Percentiles rank a stretch among this genome's conserved stretches.
These are phyloP conservation scores for Russula sp. DNA, from an alignment of 768 basidiomycete species.

Conservation along the genomic window DNA sequence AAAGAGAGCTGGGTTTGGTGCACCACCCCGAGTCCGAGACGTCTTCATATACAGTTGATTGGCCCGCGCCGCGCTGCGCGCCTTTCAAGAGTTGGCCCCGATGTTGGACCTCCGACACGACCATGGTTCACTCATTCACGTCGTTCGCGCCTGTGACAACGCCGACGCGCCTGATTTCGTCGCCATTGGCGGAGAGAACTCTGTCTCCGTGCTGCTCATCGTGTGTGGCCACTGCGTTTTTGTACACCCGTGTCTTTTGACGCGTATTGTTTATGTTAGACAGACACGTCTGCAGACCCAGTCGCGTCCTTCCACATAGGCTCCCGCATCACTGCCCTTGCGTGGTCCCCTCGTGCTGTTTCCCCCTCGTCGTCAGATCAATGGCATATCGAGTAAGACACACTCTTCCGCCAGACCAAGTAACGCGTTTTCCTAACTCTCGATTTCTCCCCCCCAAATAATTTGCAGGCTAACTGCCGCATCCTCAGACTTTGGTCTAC, in stretches of 20 bases:
- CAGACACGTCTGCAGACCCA: constrained; percentile 36
- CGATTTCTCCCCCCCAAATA: not conserved
- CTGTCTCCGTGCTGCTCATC: constrained; percentile 61
- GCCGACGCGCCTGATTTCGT: constrained; percentile 63
- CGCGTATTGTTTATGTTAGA: constrained; percentile 38
- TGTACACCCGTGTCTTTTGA: constrained; percentile 13
- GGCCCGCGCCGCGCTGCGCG: not conserved
- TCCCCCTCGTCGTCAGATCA: constrained; percentile 60
- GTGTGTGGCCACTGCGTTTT: constrained; percentile 37
- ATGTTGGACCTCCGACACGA: constrained; percentile 55
- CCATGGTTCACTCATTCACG: constrained; percentile 55
- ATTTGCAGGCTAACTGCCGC: constrained; percentile 57
- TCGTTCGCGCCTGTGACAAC: constrained; percentile 55
- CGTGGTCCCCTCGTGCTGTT: constrained; percentile 66
- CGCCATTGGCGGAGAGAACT: constrained; percentile 68
- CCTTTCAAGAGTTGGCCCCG: not conserved
- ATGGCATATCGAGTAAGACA: constrained; percentile 66
- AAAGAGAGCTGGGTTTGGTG: constrained; percentile 61
- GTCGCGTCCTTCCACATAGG: constrained; percentile 75
- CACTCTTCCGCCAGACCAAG: constrained; percentile 7
- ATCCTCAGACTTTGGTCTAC: constrained; percentile 61
- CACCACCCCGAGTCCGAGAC: constrained; percentile 27
- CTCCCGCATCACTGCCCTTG: constrained; percentile 61
- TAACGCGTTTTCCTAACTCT: constrained; percentile 8
- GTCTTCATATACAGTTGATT: not conserved